A percentile compares a stretch with the other conserved stretches of the same genome.
phyloP scores from a whole-genome alignment of 169 alveolate species.

The Cyclospora cayetanensis region DNA sequence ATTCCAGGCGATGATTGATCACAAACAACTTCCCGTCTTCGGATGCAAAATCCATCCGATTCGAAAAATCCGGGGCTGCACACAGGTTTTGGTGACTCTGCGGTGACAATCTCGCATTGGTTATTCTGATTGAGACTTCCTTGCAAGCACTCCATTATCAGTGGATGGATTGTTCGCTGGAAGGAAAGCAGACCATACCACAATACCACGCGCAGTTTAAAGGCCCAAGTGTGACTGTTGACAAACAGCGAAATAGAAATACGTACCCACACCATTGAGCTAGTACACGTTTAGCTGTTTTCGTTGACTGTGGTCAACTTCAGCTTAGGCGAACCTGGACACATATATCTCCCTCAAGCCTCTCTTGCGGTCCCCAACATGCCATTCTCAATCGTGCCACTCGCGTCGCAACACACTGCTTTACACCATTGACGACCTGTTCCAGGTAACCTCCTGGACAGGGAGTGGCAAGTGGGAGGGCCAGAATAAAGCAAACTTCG shows the following conservation, averaged over 20 bases:
- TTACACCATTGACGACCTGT: background rate
- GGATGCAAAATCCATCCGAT: slow-evolving; percentile 18
- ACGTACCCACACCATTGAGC: no score
- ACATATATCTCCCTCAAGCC: slow-evolving; percentile 12
- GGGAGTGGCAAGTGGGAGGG: background rate
- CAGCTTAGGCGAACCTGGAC: background rate
- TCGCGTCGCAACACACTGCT: slow-evolving; percentile 33
- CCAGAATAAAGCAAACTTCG: slow-evolving; percentile 11
- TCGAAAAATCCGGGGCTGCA: slow-evolving; percentile 38
- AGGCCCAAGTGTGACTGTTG: no score
- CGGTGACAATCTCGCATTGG: background rate
- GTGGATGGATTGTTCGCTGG: background rate
- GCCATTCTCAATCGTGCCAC: slow-evolving; percentile 50
- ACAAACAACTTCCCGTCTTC: background rate
- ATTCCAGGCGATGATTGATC: no score
- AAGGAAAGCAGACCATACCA: background rate
- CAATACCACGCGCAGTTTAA: background rate
- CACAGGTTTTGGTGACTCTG: slow-evolving; percentile 9
- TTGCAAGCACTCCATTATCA: slow-evolving; percentile 17
- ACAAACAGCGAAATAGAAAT: background rate
- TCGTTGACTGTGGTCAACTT: background rate
- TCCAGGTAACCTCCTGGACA: slow-evolving; percentile 46
- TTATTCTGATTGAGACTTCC: slow-evolving; percentile 25
- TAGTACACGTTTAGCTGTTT: background rate
- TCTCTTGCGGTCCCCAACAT: slow-evolving; percentile 46